Conservation (phyloP, 257 asterid species). For the Eustoma russellianum region DNA sequence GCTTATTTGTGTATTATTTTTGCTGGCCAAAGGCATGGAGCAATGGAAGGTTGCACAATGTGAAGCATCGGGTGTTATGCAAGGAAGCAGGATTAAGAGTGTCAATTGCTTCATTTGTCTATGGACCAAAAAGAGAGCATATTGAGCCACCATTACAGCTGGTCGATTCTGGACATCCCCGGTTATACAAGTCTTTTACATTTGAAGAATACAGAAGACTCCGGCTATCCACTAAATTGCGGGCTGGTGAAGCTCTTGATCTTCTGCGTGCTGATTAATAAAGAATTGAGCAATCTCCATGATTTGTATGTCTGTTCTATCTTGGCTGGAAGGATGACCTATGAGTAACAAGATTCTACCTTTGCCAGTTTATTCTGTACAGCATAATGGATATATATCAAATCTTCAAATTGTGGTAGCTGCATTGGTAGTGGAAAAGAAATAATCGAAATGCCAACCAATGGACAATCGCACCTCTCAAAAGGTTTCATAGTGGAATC, state of each 20-base stretch:
- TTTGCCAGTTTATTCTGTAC: no score
- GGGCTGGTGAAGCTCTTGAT: slow-evolving; percentile 18
- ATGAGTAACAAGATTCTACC: no score
- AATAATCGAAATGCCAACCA: no score
- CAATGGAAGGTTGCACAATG: slow-evolving; percentile 17
- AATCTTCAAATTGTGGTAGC: no score
- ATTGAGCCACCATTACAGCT: slow-evolving; percentile 18
- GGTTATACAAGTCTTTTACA: slow-evolving; percentile 8
- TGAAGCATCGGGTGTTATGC: slow-evolving; percentile 21
- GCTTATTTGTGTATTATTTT: background rate
- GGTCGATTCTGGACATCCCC: slow-evolving; percentile 12
- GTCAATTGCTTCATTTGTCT: slow-evolving; percentile 21
- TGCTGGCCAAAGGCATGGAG: slow-evolving; percentile 15
- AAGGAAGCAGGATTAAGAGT: slow-evolving; percentile 18
- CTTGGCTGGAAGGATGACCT: background rate
- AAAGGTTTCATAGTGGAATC: no score
- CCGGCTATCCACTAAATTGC: slow-evolving; percentile 15
- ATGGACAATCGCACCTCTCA: no score
- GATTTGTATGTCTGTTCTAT: background rate
- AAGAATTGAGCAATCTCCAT: background rate
- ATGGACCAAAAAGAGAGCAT: slow-evolving; percentile 12
- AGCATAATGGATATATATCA: no score
- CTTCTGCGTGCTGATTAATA: slow-evolving; percentile 9
- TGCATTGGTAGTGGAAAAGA: no score
- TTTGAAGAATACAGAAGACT: slow-evolving; percentile 13